A percentile compares a stretch with the other conserved stretches of the same genome.
These are phyloP conservation scores for Mycena kentingensis DNA, from an alignment of 768 basidiomycete species.

Conservation along the genomic window DNA sequence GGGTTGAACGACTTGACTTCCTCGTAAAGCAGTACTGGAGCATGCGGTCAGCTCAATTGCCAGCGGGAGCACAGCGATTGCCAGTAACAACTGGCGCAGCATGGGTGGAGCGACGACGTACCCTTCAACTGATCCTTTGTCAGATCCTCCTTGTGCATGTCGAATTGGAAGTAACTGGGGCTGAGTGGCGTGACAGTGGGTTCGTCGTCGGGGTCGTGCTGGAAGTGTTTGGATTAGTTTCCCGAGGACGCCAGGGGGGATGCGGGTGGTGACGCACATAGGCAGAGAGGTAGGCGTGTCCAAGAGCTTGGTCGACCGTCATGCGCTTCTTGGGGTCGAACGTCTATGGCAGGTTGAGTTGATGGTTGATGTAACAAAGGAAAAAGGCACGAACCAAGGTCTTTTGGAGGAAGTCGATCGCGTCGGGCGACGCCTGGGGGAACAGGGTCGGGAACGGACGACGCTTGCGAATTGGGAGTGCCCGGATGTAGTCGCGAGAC, in stretches of 20 bases:
- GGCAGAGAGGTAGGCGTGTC: conserved; percentile 79
- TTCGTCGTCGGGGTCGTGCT: conserved; percentile 91
- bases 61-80: conserved; percentile 11
- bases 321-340: conserved; percentile 88
- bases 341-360: conserved; percentile 44
- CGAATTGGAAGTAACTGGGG: conserved; percentile 89
- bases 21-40: conserved; percentile 70
- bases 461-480: conserved; percentile 80
- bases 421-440: conserved; percentile 73
- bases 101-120: too few relatives aligned
- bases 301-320: conserved; percentile 79
- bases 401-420: conserved; percentile 71
- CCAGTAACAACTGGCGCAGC: too few relatives aligned
- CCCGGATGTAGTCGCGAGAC: conserved; percentile 86
- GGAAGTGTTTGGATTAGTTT: conserved; percentile 12
- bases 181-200: conserved; percentile 79
- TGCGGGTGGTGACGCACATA: conserved; percentile 51
- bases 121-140: conserved; percentile 77
- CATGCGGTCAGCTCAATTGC: conserved; percentile 19
- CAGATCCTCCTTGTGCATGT: conserved; percentile 73
- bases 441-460: conserved; percentile 71
- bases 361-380: conserved; percentile 3
- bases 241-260: neutral
- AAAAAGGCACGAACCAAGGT: conserved; percentile 52
- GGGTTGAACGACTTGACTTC: conserved; percentile 81